Conservation (phyloP, 1,139 yeast genomes). For the Torulaspora globosa region DNA sequence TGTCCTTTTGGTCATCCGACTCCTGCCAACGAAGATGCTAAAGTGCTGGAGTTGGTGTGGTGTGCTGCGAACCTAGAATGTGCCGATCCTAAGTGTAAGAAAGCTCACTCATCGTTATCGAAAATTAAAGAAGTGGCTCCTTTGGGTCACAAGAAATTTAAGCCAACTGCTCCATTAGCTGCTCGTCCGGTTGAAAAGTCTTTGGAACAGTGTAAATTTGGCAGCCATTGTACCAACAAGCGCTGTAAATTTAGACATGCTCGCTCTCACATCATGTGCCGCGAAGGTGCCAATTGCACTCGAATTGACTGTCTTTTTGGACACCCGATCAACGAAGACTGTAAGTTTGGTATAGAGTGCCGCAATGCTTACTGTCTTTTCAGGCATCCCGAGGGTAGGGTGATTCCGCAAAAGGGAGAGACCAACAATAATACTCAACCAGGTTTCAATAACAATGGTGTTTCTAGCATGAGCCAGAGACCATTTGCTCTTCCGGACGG, state of each 20-base stretch:
- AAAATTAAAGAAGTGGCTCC: constrained; percentile 38
- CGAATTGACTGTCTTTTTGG: constrained; percentile 77
- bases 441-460: constrained; percentile 7
- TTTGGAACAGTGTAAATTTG: constrained; percentile 79
- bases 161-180: constrained; percentile 24
- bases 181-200: constrained; percentile 44
- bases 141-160: constrained; percentile 22
- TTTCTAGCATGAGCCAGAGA: constrained; percentile 43
- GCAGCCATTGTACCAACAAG: constrained; percentile 66
- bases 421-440: constrained; percentile 6
- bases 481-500: constrained; percentile 76
- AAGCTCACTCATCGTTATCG: constrained; percentile 74
- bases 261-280: constrained; percentile 63
- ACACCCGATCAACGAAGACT: constrained; percentile 73
- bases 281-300: constrained; percentile 72
- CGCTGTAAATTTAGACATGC: constrained; percentile 86
- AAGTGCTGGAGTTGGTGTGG: constrained; percentile 67
- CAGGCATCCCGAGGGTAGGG: constrained; percentile 76
- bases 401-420: constrained; percentile 23
- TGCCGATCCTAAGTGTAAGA: constrained; percentile 54
- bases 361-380: constrained; percentile 64
- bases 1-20: constrained; percentile 93
- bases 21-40: constrained; percentile 71
- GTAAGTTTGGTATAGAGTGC: constrained; percentile 76
- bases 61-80: constrained; percentile 69